Evolutionary conservation across 306 rosid species (phyloP).

Genomic region (Echinosophora koreensis): DNA sequence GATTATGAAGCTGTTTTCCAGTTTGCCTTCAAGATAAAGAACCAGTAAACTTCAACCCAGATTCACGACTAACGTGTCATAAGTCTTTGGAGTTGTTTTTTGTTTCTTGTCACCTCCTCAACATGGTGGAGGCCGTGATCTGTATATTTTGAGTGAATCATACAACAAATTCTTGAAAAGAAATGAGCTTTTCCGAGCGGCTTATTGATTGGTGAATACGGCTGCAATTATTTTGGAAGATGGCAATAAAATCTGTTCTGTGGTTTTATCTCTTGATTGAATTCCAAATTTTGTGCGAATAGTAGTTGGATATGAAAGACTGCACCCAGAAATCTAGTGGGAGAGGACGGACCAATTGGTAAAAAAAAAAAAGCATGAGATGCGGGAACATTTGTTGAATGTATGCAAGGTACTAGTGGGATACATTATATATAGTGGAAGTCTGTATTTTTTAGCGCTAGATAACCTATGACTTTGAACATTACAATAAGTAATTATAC

Average conservation of each 20-base stretch:
- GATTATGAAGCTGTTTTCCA: constrained; percentile 70
- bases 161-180: constrained; percentile 55
- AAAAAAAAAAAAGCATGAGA: constrained; percentile 23
- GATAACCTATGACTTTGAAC: constrained; percentile 29
- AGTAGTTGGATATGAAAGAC: constrained; percentile 51
- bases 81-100: constrained; percentile 48
- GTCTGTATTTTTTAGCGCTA: constrained; percentile 35
- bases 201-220: constrained; percentile 53
- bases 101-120: constrained; percentile 50
- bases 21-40: constrained; percentile 63
- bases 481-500: not conserved
- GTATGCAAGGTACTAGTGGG: constrained; percentile 41
- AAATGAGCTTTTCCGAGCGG: constrained; percentile 53
- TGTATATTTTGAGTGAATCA: constrained; percentile 75
- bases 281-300: constrained; percentile 48
- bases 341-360: constrained; percentile 37
- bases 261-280: constrained; percentile 43
- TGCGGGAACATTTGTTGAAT: constrained; percentile 36
- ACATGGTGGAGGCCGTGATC: constrained; percentile 56
- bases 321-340: constrained; percentile 38
- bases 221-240: constrained; percentile 59
- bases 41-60: constrained; percentile 61
- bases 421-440: constrained; percentile 35
- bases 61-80: constrained; percentile 10
- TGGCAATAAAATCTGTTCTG: constrained; percentile 50